A percentile compares a stretch with the other conserved stretches of the same genome.
Evolutionary conservation across 106 monocot genomes (phyloP).

Genomic region (Iris macrosiphon): DNA sequence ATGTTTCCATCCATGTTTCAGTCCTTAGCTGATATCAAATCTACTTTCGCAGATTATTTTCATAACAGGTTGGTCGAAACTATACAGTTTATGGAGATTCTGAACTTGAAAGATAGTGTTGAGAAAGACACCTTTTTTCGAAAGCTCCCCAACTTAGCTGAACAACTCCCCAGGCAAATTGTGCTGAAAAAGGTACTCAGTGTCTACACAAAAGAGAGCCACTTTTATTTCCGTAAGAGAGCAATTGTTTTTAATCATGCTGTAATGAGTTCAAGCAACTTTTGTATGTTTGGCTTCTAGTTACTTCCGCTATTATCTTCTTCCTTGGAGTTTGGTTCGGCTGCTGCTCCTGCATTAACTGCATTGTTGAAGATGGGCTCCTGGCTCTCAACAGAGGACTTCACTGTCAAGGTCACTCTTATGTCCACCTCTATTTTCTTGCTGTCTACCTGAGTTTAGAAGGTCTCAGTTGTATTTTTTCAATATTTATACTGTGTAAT

Average conservation of each 20-base stretch:
- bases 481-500: background rate
- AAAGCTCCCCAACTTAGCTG: constrained; percentile 82
- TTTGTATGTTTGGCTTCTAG: constrained; percentile 35
- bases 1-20: constrained; percentile 1
- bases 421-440: background rate
- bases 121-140: constrained; percentile 91
- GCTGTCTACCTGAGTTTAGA: background rate
- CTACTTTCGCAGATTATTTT: constrained; percentile 73
- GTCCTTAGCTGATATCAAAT: background rate
- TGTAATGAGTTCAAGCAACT: background rate
- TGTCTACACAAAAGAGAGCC: constrained; percentile 18
- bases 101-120: constrained; percentile 92
- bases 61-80: constrained; percentile 91
- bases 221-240: background rate
- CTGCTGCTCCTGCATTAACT: constrained; percentile 79
- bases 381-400: constrained; percentile 79
- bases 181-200: constrained; percentile 77
- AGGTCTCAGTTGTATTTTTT: background rate
- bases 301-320: constrained; percentile 80
- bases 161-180: constrained; percentile 84
- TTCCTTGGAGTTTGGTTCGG: constrained; percentile 88
- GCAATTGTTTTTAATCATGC: background rate
- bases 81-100: constrained; percentile 90
- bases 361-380: constrained; percentile 88
- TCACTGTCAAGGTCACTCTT: constrained; percentile 65